Evolutionary conservation across 352 stramenopile species (phyloP).

Genomic region (Aphanomyces stellatus): DNA sequence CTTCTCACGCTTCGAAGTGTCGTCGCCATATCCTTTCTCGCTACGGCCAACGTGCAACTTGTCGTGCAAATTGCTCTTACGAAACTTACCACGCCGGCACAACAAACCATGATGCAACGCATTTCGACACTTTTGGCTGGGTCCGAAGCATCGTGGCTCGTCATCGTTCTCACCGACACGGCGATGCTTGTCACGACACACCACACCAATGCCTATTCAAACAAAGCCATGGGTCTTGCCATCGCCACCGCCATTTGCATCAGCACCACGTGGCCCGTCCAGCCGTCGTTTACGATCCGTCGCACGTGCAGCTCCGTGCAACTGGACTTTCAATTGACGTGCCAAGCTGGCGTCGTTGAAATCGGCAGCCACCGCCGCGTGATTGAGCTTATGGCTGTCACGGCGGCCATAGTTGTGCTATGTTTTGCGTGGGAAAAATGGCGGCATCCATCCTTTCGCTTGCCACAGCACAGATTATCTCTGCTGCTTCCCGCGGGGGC

Average conservation of each 20-base stretch:
- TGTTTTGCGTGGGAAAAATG: too few relatives aligned
- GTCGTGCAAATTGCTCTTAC: not conserved
- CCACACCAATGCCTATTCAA: not conserved
- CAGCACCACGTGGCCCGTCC: not conserved
- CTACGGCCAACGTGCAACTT: not conserved
- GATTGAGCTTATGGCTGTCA: too few relatives aligned
- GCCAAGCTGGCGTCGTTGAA: too few relatives aligned
- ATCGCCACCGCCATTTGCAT: not conserved
- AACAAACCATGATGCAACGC: not conserved
- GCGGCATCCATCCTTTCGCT: too few relatives aligned
- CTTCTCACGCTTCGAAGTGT: slow-evolving; percentile 8
- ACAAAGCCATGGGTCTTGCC: not conserved
- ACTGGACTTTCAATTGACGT: not conserved
- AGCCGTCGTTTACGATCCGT: not conserved
- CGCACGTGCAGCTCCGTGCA: not conserved
- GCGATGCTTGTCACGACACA: not conserved
- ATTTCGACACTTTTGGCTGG: not conserved
- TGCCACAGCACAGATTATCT: too few relatives aligned
- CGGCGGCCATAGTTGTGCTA: too few relatives aligned
- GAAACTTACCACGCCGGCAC: not conserved
- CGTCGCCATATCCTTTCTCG: not conserved
- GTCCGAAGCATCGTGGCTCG: not conserved
- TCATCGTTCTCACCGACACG: not conserved
- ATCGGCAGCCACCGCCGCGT: too few relatives aligned
- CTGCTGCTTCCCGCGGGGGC: too few relatives aligned